A percentile compares a stretch with the other conserved stretches of the same genome.
phyloP scores from a whole-genome alignment of 2,329 filamentous ascomycete genomes.

The Aspergillus tubingensis region DNA sequence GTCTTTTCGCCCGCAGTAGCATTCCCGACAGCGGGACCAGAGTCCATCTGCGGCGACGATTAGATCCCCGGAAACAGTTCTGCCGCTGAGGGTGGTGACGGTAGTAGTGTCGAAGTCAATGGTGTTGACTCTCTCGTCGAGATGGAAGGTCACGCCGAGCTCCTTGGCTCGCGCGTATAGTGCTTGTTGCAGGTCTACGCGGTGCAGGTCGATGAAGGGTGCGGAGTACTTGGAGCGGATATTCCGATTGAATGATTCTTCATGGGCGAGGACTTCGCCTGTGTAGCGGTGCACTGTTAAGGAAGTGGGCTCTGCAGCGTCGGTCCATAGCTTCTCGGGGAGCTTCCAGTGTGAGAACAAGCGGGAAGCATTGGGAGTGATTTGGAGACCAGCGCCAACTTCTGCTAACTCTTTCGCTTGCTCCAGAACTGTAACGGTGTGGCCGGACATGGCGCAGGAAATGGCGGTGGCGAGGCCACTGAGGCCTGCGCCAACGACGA shows the following conservation, averaged over 20 bases:
- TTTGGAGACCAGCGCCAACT: slow-evolving; percentile 69
- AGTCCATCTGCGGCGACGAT: slow-evolving; percentile 66
- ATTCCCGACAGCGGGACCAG: slow-evolving; percentile 60
- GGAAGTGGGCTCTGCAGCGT: slow-evolving; percentile 34
- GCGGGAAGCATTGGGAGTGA: slow-evolving; percentile 37
- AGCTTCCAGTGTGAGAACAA: slow-evolving; percentile 35
- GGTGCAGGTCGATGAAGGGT: slow-evolving; percentile 63
- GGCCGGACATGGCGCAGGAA: slow-evolving; percentile 27
- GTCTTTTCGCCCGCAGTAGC: slow-evolving; percentile 50
- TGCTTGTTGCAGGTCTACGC: slow-evolving; percentile 61
- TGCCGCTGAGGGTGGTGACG: slow-evolving; percentile 46
- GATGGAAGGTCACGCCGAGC: slow-evolving; percentile 54
- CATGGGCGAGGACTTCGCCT: slow-evolving; percentile 43
- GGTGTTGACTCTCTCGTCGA: slow-evolving; percentile 51
- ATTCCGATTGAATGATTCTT: slow-evolving; percentile 55
- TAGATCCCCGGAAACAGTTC: slow-evolving; percentile 53
- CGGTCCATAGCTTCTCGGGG: slow-evolving; percentile 27
- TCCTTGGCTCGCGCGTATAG: slow-evolving; percentile 55
- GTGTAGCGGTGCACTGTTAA: slow-evolving; percentile 40
- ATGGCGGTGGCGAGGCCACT: slow-evolving; percentile 35
- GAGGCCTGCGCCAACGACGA: slow-evolving; percentile 36
- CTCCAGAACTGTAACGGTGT: slow-evolving; percentile 32
- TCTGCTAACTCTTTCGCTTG: slow-evolving; percentile 34
- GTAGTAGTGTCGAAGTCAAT: slow-evolving; percentile 39
- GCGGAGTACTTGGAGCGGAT: slow-evolving; percentile 58